Percentiles rank a stretch among this genome's conserved stretches.
phyloP scores from a whole-genome alignment of 352 stramenopile genomes.

The Pythium sp. region DNA sequence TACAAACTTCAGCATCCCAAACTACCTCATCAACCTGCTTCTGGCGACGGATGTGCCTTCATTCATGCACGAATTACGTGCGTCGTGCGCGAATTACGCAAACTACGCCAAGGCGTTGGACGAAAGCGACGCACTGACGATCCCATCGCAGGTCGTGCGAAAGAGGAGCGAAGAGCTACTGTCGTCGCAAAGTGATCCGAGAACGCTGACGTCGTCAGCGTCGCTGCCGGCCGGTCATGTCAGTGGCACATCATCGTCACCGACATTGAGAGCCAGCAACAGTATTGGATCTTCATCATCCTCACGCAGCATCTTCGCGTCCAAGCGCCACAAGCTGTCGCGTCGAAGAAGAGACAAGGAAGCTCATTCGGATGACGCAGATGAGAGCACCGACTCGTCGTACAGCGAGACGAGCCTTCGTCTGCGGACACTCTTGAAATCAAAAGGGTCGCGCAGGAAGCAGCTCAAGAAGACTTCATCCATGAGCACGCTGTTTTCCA shows the following conservation, averaged over 20 bases:
- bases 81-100: constrained; percentile 56
- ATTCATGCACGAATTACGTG: constrained; percentile 58
- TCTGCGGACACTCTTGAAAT: constrained; percentile 8
- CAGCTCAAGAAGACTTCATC: constrained; percentile 31
- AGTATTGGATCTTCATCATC: constrained; percentile 1
- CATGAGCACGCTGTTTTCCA: constrained; percentile 22
- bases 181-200: background rate
- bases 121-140: constrained; percentile 33
- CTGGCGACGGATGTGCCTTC: constrained; percentile 48
- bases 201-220: background rate
- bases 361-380: constrained; percentile 1
- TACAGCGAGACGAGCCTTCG: constrained; percentile 11
- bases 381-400: constrained; percentile 7
- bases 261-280: background rate
- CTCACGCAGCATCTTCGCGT: background rate
- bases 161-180: constrained; percentile 18
- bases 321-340: constrained; percentile 10
- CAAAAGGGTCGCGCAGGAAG: constrained; percentile 5
- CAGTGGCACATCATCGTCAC: background rate
- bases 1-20: constrained; percentile 73
- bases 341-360: background rate
- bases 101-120: constrained; percentile 43
- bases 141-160: constrained; percentile 55
- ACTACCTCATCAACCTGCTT: constrained; percentile 62
- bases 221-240: background rate